Percentiles rank a stretch among this genome's conserved stretches.
phyloP scores from a whole-genome alignment of 1,284 basidiomycete species.

The Phylloboletellus chloephorus region DNA sequence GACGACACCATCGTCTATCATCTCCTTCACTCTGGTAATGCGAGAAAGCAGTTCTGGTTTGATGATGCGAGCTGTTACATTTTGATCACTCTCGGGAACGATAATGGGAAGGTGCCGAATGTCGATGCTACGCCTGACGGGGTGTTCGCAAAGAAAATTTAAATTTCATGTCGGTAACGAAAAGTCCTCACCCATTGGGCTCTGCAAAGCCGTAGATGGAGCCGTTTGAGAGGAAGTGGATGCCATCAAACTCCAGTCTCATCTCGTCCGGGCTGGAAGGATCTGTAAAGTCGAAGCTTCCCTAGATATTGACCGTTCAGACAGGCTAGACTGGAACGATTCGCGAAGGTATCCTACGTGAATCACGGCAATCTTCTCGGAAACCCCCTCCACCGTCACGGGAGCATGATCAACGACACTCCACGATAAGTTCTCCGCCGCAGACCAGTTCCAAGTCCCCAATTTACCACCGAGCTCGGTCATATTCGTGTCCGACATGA shows the following conservation, averaged over 20 bases:
- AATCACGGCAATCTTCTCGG: constrained; percentile 48
- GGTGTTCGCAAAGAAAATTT: neutral
- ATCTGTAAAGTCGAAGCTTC: constrained; percentile 63
- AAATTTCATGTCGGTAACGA: neutral
- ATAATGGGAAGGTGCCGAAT: constrained; percentile 64
- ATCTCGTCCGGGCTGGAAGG: constrained; percentile 48
- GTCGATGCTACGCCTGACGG: constrained; percentile 50
- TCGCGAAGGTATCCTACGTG: constrained; percentile 45
- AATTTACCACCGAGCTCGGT: constrained; percentile 44
- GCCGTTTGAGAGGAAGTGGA: constrained; percentile 75
- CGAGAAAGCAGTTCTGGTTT: constrained; percentile 60
- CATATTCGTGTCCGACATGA: constrained; percentile 46
- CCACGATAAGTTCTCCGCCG: constrained; percentile 54
- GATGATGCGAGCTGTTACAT: constrained; percentile 60
- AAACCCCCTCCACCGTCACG: constrained; percentile 24
- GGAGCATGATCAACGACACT: constrained; percentile 59
- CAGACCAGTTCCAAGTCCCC: constrained; percentile 67
- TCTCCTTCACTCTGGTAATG: constrained; percentile 53
- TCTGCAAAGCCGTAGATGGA: constrained; percentile 72
- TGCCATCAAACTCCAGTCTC: constrained; percentile 67
- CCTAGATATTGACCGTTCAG: constrained; percentile 37
- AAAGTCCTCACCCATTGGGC: constrained; percentile 50
- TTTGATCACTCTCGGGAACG: constrained; percentile 49
- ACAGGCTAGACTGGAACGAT: neutral
- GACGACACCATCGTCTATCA: constrained; percentile 58